These are phyloP conservation scores for Apiotrichum porosum DNA, from an alignment of 1,284 basidiomycete species.

Conservation along the genomic window DNA sequence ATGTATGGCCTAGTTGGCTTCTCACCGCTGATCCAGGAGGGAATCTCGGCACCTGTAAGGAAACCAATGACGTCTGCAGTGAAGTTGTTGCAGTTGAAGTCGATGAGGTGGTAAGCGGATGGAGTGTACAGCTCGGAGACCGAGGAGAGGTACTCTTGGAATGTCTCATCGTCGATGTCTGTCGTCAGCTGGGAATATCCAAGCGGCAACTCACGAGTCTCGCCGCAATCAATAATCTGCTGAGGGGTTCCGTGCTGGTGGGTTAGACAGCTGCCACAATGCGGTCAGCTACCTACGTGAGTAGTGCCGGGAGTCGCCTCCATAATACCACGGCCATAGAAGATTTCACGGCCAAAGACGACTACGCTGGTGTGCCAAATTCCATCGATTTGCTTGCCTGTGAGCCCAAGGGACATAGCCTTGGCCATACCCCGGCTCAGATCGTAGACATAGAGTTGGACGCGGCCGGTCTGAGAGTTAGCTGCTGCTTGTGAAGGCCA, in stretches of 20 bases:
- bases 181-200: background rate
- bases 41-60: constrained; percentile 71
- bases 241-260: constrained; percentile 73
- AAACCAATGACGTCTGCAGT: constrained; percentile 81
- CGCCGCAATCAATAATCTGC: constrained; percentile 71
- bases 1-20: too few relatives aligned
- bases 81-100: constrained; percentile 71
- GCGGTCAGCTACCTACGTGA: constrained; percentile 50
- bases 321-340: constrained; percentile 80
- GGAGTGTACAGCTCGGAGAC: constrained; percentile 75
- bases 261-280: too few relatives aligned
- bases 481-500: too few relatives aligned
- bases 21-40: constrained; percentile 62
- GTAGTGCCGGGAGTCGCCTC: constrained; percentile 65
- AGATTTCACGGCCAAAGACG: constrained; percentile 75
- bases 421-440: constrained; percentile 77
- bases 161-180: constrained; percentile 73
- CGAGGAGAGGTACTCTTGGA: constrained; percentile 70
- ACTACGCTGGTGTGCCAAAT: constrained; percentile 86
- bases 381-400: constrained; percentile 80
- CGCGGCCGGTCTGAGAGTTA: too few relatives aligned
- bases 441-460: constrained; percentile 84
- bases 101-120: constrained; percentile 88
- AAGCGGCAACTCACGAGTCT: constrained; percentile 53
- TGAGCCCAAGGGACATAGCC: constrained; percentile 68